phyloP scores from a whole-genome alignment of 1,284 basidiomycete genomes.

The Amylostereum areolatum region DNA sequence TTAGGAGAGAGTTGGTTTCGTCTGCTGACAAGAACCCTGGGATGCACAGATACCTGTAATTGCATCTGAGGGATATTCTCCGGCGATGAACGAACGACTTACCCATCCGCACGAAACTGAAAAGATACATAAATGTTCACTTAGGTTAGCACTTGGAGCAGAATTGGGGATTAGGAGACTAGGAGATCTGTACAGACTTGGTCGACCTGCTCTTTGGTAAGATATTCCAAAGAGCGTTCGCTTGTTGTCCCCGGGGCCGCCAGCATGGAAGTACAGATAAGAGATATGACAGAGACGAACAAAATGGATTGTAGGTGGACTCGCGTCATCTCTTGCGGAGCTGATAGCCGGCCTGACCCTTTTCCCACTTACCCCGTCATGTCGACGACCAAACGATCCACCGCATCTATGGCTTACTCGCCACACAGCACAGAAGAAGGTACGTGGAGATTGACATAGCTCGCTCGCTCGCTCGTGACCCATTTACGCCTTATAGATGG shows the following conservation, averaged over 20 bases:
- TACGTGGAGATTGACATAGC: background rate
- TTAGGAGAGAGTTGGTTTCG: conserved; percentile 59
- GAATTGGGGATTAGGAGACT: background rate
- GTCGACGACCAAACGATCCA: no score
- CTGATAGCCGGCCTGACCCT: no score
- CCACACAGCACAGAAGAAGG: no score
- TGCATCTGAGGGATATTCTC: background rate
- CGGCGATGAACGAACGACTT: conserved; percentile 9
- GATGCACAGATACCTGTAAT: conserved; percentile 70
- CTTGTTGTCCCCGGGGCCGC: conserved; percentile 16
- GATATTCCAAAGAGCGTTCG: conserved; percentile 27
- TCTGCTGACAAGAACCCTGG: conserved; percentile 62
- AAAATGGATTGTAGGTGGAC: no score
- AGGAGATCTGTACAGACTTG: conserved; percentile 29
- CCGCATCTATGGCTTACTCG: no score
- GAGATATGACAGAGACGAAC: background rate
- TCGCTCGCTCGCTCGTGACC: background rate
- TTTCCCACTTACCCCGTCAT: no score
- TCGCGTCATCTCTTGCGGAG: no score
- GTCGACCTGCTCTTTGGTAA: conserved; percentile 45
- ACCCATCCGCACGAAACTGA: conserved; percentile 50
- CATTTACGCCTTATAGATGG: background rate
- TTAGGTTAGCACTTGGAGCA: background rate
- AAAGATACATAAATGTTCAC: background rate
- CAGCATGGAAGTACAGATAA: background rate